Percentiles rank a stretch among this genome's conserved stretches.
Conservation (phyloP, 1,139 yeast genomes). For the Meyerozyma guilliermondii region DNA sequence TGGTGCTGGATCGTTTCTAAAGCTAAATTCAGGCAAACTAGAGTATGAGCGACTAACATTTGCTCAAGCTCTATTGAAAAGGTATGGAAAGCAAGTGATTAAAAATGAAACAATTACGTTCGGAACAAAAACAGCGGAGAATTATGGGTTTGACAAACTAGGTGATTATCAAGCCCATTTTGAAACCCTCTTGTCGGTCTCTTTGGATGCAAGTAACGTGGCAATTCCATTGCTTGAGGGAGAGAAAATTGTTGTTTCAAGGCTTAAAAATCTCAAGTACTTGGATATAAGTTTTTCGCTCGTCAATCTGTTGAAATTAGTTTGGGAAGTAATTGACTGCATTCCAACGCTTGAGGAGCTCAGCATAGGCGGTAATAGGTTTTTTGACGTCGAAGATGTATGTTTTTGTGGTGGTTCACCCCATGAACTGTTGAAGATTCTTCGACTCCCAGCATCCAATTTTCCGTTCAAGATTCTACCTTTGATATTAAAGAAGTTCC, state of each 20-base stretch:
- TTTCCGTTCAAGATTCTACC: constrained; percentile 7
- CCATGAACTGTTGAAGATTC: constrained; percentile 3
- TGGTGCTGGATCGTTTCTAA: constrained; percentile 65
- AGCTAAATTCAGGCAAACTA: constrained; percentile 31
- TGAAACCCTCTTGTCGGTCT: constrained; percentile 37
- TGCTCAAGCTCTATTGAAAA: constrained; percentile 39
- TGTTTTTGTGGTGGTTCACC: constrained; percentile 1
- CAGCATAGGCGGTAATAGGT: constrained; percentile 61
- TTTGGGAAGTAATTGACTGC: constrained; percentile 30
- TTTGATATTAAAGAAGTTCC: constrained; percentile 32
- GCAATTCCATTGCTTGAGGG: constrained; percentile 9
- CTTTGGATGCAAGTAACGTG: constrained; percentile 42
- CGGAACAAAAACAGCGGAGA: constrained; percentile 55
- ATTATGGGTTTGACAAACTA: constrained; percentile 60
- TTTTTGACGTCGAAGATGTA: constrained; percentile 14
- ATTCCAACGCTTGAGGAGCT: constrained; percentile 39
- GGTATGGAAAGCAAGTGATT: constrained; percentile 13
- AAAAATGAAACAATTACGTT: constrained; percentile 28
- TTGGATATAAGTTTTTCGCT: constrained; percentile 66
- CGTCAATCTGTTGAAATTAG: constrained; percentile 33
- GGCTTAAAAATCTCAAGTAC: constrained; percentile 24
- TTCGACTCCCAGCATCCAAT: constrained; percentile 13
- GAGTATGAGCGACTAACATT: constrained; percentile 25
- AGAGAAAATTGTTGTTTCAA: constrained; percentile 7
- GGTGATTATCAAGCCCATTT: constrained; percentile 45